Percentiles rank a stretch among this genome's conserved stretches.
phyloP scores from a whole-genome alignment of 768 basidiomycete genomes.

The Phallus indusiatus region DNA sequence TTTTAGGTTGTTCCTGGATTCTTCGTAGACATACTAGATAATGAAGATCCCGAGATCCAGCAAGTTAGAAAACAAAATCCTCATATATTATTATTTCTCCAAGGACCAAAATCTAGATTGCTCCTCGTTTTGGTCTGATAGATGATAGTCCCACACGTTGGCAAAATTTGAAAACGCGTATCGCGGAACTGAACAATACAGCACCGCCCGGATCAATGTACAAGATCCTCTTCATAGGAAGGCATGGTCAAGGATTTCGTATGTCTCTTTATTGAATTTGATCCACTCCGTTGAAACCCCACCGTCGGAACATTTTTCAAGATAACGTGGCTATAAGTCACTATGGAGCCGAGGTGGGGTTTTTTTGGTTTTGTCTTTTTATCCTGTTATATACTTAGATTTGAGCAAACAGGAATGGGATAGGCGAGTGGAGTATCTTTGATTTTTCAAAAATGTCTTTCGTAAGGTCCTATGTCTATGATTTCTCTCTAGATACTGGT shows the following conservation, averaged over 20 bases:
- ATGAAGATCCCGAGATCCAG: constrained; percentile 13
- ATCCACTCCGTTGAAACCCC: neutral
- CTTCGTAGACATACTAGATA: constrained; percentile 33
- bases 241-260: constrained; percentile 74
- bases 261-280: constrained; percentile 17
- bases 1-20: constrained; percentile 29
- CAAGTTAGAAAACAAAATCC: neutral
- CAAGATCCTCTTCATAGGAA: constrained; percentile 56
- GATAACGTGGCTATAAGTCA: constrained; percentile 59
- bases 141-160: constrained; percentile 43
- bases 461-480: neutral
- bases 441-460: constrained; percentile 12
- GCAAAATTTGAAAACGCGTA: constrained; percentile 30
- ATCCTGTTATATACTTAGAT: neutral
- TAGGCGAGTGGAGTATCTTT: constrained; percentile 32
- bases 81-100: neutral
- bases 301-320: constrained; percentile 17
- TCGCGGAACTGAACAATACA: constrained; percentile 38
- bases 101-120: constrained; percentile 31
- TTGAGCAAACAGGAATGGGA: constrained; percentile 38
- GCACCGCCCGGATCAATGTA: constrained; percentile 33
- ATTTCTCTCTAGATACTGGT: constrained; percentile 28
- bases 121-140: constrained; percentile 47
- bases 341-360: constrained; percentile 38
- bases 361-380: neutral